Base-by-base conservation (phyloP, 176 grass and related monocot species). In the Phragmites australis region DNA sequence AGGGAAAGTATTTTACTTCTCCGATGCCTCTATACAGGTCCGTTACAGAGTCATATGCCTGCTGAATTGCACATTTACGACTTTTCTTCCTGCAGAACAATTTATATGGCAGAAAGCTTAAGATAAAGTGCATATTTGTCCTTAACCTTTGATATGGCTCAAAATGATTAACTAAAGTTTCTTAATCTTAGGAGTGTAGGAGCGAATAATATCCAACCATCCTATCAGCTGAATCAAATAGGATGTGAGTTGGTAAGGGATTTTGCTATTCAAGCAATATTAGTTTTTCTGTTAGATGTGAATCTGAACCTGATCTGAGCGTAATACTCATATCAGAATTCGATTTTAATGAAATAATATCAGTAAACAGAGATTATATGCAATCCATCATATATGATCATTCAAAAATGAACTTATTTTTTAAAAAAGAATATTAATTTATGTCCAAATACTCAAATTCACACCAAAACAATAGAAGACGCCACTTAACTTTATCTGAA, bases 1-100 rank as follows among this genome's bases (percentile, higher is more conserved):
- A 78, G 26, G 68, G 51, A 31, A 82, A 82, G 9, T 83, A 89
- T 65, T 54, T 83, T 19, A 34, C 73, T 61, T 51, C 80, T 70
- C 94, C 88, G 78, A 87, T 97, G 89, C 87, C 85, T 49, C 84
- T 93, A 19, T 98, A 98, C 88, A 93, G 90, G 95, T 98, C 59
- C 8, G 39, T 54, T 81, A 37, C 68, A 71, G 37, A 46, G 31
- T 29, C 23, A 21, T n/a, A 17, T 52, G 9, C 71, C 41, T 82
- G 6, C 70, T 12, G 6, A 23, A 84, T 65, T 45, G 42, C 31
- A 25, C 45, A 27, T 27, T 32, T 72, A 15, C 55, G 16, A 40
- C 5, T 48, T 55, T 25, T 87, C 4, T 78, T 54, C 8, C 6
- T 55, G 31, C 29, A 39, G 30, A 57, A 18, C 17, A 87, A 56